Conservation (phyloP, 345 rosid species). For the Euphorbia pulcherrima region DNA sequence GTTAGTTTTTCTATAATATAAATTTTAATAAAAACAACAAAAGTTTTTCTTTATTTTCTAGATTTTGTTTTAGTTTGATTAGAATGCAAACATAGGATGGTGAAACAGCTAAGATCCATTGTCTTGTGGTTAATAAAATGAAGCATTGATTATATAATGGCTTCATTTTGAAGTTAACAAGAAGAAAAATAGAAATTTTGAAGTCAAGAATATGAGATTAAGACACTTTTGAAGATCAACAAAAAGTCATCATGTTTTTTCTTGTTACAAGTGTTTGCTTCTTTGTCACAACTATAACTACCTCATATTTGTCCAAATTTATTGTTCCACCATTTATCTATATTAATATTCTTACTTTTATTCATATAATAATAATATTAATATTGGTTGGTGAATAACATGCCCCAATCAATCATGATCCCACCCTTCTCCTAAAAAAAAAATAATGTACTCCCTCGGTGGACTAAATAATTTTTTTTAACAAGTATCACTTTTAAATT, state of each 20-base stretch:
- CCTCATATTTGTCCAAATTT: constrained; percentile 16
- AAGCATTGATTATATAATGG: constrained; percentile 26
- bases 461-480: too few species aligned
- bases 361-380: neutral
- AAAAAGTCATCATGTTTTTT: constrained; percentile 20
- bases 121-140: constrained; percentile 30
- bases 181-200: constrained; percentile 10
- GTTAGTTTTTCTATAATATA: too few species aligned
- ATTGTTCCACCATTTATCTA: neutral
- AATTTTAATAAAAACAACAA: neutral
- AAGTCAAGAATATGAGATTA: constrained; percentile 20
- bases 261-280: constrained; percentile 32
- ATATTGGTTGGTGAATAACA: constrained; percentile 26
- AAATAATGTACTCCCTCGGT: too few species aligned
- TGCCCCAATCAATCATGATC: neutral
- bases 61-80: neutral
- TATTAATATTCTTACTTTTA: neutral
- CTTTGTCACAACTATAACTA: constrained; percentile 41
- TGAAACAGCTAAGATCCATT: constrained; percentile 6
- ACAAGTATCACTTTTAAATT: too few species aligned
- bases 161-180: constrained; percentile 36
- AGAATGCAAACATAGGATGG: neutral
- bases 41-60: neutral
- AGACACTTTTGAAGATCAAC: constrained; percentile 1
- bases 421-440: neutral